Conservation (phyloP, 345 rosid species). For the Arabidopsis suecica region DNA sequence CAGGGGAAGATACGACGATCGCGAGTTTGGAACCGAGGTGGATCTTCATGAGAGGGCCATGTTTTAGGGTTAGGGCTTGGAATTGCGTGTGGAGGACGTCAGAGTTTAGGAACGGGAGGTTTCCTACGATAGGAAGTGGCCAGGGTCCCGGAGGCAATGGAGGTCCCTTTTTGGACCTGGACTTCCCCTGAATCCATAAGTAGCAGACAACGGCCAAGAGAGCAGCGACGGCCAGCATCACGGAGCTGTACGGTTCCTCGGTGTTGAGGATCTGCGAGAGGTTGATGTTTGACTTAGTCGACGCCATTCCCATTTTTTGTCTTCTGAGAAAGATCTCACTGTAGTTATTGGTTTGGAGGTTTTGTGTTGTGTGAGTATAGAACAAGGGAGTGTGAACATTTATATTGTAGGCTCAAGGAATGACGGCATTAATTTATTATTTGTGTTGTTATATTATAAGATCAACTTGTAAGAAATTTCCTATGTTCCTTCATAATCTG, state of each 20-base stretch:
- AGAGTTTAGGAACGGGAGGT: conserved; percentile 47
- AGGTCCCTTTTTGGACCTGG: conserved; percentile 26
- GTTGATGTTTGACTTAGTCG: conserved; percentile 3
- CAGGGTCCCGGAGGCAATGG: conserved; percentile 51
- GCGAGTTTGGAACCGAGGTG: conserved; percentile 46
- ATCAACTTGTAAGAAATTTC: too few species aligned
- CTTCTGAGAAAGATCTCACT: not conserved
- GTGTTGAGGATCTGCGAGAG: conserved; percentile 27
- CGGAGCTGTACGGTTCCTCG: conserved; percentile 21
- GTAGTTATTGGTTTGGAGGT: not conserved
- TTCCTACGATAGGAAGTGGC: conserved; percentile 48
- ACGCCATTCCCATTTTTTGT: conserved; percentile 27
- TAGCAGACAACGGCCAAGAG: conserved; percentile 30
- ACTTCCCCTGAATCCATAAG: conserved; percentile 33
- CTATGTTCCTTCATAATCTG: too few species aligned
- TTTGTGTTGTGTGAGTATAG: conserved; percentile 28
- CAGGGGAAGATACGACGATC: conserved; percentile 43
- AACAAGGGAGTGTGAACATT: conserved; percentile 28
- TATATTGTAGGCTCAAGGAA: conserved; percentile 24
- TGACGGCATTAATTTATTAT: not conserved
- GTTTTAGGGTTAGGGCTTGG: conserved; percentile 37
- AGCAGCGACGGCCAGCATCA: conserved; percentile 17
- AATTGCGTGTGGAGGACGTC: conserved; percentile 44
- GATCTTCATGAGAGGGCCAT: conserved; percentile 52
- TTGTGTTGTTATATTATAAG: too few species aligned